Conservation (phyloP, 2,329 filamentous ascomycete genomes). For the Pseudonectria foliicola region DNA sequence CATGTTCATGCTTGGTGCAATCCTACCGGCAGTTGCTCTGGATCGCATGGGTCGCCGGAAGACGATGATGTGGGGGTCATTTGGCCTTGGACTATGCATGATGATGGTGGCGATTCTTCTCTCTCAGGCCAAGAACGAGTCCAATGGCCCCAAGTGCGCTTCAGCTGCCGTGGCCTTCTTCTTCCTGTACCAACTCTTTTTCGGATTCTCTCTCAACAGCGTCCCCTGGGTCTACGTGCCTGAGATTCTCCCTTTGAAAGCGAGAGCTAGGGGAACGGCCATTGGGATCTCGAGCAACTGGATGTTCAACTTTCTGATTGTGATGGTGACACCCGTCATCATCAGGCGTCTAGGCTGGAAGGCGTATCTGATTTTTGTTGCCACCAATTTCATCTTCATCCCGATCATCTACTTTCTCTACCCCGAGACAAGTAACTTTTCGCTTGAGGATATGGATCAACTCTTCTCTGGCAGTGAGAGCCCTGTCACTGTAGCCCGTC, state of each 20-base stretch:
- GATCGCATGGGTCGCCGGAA: conserved; percentile 33
- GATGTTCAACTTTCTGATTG: conserved; percentile 31
- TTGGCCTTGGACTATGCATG: conserved; percentile 17
- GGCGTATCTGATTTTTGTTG: conserved; percentile 46
- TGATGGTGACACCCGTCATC: conserved; percentile 45
- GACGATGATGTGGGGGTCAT: conserved; percentile 35
- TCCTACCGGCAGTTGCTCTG: conserved; percentile 27
- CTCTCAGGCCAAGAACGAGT: conserved; percentile 9
- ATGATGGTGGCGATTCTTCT: conserved; percentile 16
- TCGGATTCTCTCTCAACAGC: conserved; percentile 15
- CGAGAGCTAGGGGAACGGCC: conserved; percentile 12
- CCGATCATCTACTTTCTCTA: conserved; percentile 40
- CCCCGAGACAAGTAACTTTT: conserved; percentile 44
- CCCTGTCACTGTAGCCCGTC: conserved; percentile 5
- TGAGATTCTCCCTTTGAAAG: conserved; percentile 13
- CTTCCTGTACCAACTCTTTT: conserved; percentile 14
- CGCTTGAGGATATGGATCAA: conserved; percentile 45
- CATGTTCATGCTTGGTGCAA: conserved; percentile 32
- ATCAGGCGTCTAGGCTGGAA: conserved; percentile 42
- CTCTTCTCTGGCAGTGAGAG: conserved; percentile 8
- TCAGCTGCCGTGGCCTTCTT: conserved; percentile 13
- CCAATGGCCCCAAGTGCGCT: conserved; percentile 9
- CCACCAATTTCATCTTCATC: conserved; percentile 37
- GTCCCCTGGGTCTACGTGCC: conserved; percentile 19
- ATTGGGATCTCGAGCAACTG: conserved; percentile 25